Evolutionary conservation across 352 stramenopile species (phyloP).

Genomic region (Phytophthora sojae): DNA sequence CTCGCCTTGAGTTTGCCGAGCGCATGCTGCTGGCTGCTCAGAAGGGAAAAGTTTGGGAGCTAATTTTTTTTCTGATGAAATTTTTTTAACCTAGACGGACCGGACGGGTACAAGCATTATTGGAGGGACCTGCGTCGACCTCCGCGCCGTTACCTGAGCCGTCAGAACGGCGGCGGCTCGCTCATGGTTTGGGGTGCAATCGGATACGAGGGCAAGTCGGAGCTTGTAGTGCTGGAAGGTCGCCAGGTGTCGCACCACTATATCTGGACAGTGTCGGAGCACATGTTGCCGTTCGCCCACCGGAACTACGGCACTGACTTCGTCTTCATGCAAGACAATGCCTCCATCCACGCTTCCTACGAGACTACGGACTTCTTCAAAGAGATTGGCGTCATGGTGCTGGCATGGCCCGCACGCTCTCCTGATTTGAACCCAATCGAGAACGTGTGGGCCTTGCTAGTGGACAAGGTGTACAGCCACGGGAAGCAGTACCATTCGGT

Average conservation of each 20-base stretch:
- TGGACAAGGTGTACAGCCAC: conserved; percentile 3
- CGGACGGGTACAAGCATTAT: conserved; percentile 14
- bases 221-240: neutral
- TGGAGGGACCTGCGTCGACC: conserved; percentile 3
- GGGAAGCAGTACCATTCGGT: conserved; percentile 8
- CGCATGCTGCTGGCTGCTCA: conserved; percentile 2
- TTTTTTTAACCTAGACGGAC: conserved; percentile 32
- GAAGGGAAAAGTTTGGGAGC: conserved; percentile 3
- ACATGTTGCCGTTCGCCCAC: neutral
- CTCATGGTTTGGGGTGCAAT: neutral
- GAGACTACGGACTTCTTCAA: conserved; percentile 10
- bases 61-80: conserved; percentile 27
- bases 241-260: neutral
- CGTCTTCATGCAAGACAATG: conserved; percentile 35
- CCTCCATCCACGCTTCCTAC: conserved; percentile 25
- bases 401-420: conserved; percentile 4
- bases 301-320: conserved; percentile 14
- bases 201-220: neutral
- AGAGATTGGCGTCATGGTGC: neutral
- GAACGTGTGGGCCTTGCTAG: neutral
- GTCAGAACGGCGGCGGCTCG: conserved; percentile 17
- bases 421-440: neutral
- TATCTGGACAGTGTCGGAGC: neutral
- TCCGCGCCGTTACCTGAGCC: conserved; percentile 12
- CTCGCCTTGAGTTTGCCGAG: conserved; percentile 19